Base-by-base conservation (phyloP, 208 protist species). In the Sergeia podlipaevii region DNA sequence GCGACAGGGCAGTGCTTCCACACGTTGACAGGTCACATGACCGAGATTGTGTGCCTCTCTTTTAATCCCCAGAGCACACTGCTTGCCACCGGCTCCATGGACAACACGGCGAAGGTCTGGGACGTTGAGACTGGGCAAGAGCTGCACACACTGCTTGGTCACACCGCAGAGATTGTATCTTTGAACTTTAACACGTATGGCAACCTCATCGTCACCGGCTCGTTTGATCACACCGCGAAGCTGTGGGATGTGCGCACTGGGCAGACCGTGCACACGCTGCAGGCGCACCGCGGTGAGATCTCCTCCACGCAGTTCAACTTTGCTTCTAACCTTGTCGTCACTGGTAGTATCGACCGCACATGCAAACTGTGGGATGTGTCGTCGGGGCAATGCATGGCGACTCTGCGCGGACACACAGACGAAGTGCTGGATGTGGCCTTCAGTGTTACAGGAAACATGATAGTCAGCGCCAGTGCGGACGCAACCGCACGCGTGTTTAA, bases 371-470 rank as follows among this genome's bases (percentile, higher is more conserved):
- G 97, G 97, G 86, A 97, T 61, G 78, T 97, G n/a, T 51, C 48
- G 18, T 78, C 87, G 0, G 96, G 96, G 0, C 61, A 89, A 48
- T 97, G 87, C 54, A 47, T 97, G 20, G 56, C 79, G 2, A 98
- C 91, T 23, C 67, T 99, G 27, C 74, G 87, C 15, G 91, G 91
- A 21, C 91, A 97, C 73, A 95, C 77, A 0, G 87, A 97, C 57
- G 91, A 97, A 61, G 93, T 99, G 26, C 77, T 98, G n/a, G 93
- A 98, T 67, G 89, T 96, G 2, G 65, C 71, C 21, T 98, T 98
- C 73, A 96, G 84, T 59, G 48, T 74, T 2, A 92, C 77, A 5
- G 95, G 96, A 29, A 77, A 66, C 33, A 74, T 74, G 70, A 73
- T 98, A 42, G 96, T 91, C 7, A 97, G 91, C n/a, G 91, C 91